Conservation (phyloP, 495 filamentous ascomycete genomes). For the Trichoderma erinaceum region DNA sequence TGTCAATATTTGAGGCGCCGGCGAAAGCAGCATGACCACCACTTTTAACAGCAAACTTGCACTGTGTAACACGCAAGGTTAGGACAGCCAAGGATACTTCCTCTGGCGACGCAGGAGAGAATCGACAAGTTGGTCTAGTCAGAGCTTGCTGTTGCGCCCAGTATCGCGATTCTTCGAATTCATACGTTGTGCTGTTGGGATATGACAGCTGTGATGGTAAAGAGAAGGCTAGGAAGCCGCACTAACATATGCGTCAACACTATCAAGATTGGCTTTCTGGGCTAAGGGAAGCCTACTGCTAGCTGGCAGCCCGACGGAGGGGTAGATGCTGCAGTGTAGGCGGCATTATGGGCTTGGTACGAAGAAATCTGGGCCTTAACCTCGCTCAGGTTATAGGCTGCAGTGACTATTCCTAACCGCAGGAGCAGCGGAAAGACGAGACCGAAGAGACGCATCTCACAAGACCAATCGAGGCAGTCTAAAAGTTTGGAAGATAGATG, state of each 20-base stretch:
- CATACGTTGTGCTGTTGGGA: slow-evolving; percentile 13
- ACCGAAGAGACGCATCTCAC: not conserved
- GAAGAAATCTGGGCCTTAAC: not conserved
- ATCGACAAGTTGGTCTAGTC: slow-evolving; percentile 35
- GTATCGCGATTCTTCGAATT: slow-evolving; percentile 26
- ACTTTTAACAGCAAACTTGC: slow-evolving; percentile 44
- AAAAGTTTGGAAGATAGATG: not conserved
- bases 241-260: not conserved
- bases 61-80: slow-evolving; percentile 26
- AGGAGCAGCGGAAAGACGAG: not conserved
- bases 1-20: slow-evolving; percentile 43
- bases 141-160: slow-evolving; percentile 44
- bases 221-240: slow-evolving; percentile 3
- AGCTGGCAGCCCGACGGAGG: slow-evolving; percentile 16
- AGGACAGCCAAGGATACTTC: slow-evolving; percentile 38
- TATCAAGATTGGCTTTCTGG: not conserved
- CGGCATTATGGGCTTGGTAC: slow-evolving; percentile 3
- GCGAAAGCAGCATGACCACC: slow-evolving; percentile 48
- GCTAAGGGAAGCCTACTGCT: not conserved
- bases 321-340: not conserved
- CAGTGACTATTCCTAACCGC: not conserved
- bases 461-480: not conserved
- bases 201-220: not conserved
- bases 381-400: not conserved
- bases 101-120: slow-evolving; percentile 29